Percentiles rank a stretch among this genome's conserved stretches.
Conservation (phyloP, 2,329 filamentous ascomycete species). For the Colletotrichum lupini region DNA sequence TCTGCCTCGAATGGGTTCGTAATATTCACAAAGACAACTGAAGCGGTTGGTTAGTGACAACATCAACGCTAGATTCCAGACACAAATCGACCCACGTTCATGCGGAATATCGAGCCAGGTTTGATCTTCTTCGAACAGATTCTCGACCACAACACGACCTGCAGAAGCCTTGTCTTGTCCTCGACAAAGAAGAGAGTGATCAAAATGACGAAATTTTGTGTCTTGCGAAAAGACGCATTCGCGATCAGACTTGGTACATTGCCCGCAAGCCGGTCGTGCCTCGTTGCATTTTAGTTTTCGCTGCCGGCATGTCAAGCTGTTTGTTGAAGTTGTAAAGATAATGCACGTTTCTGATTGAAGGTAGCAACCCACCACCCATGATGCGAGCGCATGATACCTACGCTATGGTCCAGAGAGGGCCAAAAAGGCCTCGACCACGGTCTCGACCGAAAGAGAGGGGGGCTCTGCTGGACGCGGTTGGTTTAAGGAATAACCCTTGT, state of each 20-base stretch:
- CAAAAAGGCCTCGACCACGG: too few species aligned
- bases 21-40: not conserved
- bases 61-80: too few species aligned
- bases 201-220: conserved; percentile 10
- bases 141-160: not conserved
- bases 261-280: conserved; percentile 37
- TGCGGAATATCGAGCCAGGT: conserved; percentile 4
- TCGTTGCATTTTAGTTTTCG: conserved; percentile 44
- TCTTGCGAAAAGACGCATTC: conserved; percentile 13
- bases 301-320: conserved; percentile 22
- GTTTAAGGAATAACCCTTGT: too few species aligned
- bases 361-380: conserved; percentile 8
- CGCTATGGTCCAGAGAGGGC: too few species aligned
- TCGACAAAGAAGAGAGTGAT: not conserved
- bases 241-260: conserved; percentile 37
- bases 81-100: not conserved
- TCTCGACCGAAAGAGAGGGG: too few species aligned
- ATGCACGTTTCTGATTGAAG: not conserved
- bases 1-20: not conserved
- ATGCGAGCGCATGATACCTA: conserved; percentile 1
- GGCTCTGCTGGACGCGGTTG: too few species aligned
- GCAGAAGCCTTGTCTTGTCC: not conserved
- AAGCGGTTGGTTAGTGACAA: not conserved
- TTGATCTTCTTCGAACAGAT: not conserved
- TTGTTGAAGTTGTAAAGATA: not conserved